Conservation (phyloP, 192 early-diverging fungal genomes). For the Pilaira anomala region DNA sequence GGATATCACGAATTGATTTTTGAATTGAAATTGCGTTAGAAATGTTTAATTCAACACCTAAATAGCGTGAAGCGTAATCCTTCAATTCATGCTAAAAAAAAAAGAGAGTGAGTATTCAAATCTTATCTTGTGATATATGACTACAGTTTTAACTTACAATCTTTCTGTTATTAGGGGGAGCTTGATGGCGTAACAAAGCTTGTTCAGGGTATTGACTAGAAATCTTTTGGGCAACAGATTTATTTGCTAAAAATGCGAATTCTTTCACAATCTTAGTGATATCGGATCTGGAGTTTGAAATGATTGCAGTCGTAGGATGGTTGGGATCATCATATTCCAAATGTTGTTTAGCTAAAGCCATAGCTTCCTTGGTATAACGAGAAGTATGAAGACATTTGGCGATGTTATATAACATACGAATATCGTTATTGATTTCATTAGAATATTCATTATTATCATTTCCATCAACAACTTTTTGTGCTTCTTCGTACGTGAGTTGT, state of each 20-base stretch:
- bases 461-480: conserved; percentile 9
- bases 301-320: not conserved
- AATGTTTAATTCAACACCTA: conserved; percentile 78
- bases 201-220: conserved; percentile 86
- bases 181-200: conserved; percentile 88
- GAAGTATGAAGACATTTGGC: conserved; percentile 72
- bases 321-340: conserved; percentile 66
- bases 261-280: conserved; percentile 84
- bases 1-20: conserved; percentile 54
- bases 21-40: conserved; percentile 53
- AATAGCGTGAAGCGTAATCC: conserved; percentile 11
- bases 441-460: not conserved
- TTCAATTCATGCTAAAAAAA: conserved; percentile 18
- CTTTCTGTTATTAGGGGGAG: conserved; percentile 55
- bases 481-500: conserved; percentile 71
- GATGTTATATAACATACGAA: conserved; percentile 44
- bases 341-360: conserved; percentile 84
- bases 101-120: not conserved
- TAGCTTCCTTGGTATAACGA: conserved; percentile 75
- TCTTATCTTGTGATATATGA: not conserved
- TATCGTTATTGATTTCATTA: conserved; percentile 40
- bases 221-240: conserved; percentile 90
- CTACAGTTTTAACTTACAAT: conserved; percentile 29
- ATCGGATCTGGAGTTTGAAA: conserved; percentile 72
- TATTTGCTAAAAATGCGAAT: conserved; percentile 95